Percentiles rank a stretch among this genome's conserved stretches.
phyloP scores from a whole-genome alignment of 1,284 basidiomycete species.

The Papiliotrema fonsecae region DNA sequence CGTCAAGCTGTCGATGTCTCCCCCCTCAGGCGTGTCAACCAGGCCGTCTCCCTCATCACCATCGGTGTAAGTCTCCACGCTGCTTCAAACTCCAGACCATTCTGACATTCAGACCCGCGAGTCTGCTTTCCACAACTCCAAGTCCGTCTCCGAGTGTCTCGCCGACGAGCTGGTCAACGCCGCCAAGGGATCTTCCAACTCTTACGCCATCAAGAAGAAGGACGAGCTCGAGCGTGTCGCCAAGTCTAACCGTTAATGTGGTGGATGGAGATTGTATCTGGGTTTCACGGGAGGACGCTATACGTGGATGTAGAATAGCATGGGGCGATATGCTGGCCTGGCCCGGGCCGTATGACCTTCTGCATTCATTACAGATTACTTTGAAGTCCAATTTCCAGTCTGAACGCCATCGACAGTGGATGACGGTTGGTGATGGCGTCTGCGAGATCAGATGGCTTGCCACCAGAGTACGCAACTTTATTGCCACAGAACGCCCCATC shows the following conservation, averaged over 20 bases:
- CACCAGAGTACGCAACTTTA: too few relatives aligned
- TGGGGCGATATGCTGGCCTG: slow-evolving; percentile 8
- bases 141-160: slow-evolving; percentile 97
- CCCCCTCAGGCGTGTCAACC: slow-evolving; percentile 96
- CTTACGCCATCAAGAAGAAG: slow-evolving; percentile 87
- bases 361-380: slow-evolving; percentile 6
- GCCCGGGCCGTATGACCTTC: slow-evolving; percentile 9
- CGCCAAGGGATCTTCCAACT: slow-evolving; percentile 99
- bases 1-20: slow-evolving; percentile 99
- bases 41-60: slow-evolving; percentile 91
- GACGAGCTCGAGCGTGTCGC: slow-evolving; percentile 91
- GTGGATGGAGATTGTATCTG: slow-evolving; percentile 5
- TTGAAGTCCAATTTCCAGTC: too few relatives aligned
- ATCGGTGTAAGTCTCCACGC: slow-evolving; percentile 66
- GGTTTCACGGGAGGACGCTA: background rate
- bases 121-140: slow-evolving; percentile 99
- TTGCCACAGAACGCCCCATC: too few relatives aligned
- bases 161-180: slow-evolving; percentile 99
- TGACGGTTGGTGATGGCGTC: too few relatives aligned
- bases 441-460: background rate
- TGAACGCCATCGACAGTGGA: too few relatives aligned
- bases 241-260: slow-evolving; percentile 91
- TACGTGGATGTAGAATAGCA: background rate
- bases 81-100: background rate
- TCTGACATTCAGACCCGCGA: slow-evolving; percentile 72